These are phyloP conservation scores for Bipolaris victoriae DNA, from an alignment of 2,329 filamentous ascomycete species.

Conservation along the genomic window DNA sequence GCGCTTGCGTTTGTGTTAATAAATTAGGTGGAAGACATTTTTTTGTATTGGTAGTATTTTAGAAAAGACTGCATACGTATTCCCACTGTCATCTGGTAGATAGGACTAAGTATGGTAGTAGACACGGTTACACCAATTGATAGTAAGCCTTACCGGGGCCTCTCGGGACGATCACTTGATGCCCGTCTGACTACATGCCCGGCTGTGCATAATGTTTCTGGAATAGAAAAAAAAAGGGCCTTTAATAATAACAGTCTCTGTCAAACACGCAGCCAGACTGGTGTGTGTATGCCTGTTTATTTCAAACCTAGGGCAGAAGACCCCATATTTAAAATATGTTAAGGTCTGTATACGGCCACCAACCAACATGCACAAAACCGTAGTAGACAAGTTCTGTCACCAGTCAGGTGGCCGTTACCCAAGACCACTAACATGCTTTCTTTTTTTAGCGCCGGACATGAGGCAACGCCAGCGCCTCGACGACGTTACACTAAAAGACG, in stretches of 20 bases:
- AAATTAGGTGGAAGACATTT: not conserved
- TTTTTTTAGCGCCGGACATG: conserved; percentile 9
- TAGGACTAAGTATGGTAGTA: not conserved
- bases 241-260: conserved; percentile 4
- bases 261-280: not conserved
- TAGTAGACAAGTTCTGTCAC: not conserved
- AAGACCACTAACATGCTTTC: too few species aligned
- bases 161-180: conserved; percentile 1
- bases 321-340: not conserved
- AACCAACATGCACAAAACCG: not conserved
- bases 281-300: not conserved
- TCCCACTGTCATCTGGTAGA: not conserved
- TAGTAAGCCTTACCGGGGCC: not conserved
- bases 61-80: conserved; percentile 1
- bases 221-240: not conserved
- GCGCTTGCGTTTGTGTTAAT: not conserved
- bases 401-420: not conserved
- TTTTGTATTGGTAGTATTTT: not conserved
- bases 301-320: not conserved
- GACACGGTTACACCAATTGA: not conserved
- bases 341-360: not conserved
- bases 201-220: not conserved
- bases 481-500: conserved; percentile 10
- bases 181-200: conserved; percentile 9
- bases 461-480: conserved; percentile 10